Evolutionary conservation across 768 basidiomycete genomes (phyloP).

Genomic region (Lepiota brunneoincarnata): DNA sequence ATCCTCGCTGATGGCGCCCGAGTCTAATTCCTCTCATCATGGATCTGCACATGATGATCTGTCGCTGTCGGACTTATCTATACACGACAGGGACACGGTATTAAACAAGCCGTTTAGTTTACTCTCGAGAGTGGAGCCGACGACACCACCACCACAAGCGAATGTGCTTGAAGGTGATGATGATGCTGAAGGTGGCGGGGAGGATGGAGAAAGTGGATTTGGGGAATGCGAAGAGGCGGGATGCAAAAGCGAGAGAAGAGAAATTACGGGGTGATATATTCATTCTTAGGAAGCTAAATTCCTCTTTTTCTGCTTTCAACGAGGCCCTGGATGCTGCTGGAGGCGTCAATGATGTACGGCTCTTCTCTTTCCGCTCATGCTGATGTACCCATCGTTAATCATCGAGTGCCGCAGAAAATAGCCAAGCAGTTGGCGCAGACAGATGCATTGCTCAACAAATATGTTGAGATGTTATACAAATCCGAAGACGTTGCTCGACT

Average conservation of each 20-base stretch:
- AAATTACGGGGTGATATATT: slow-evolving; percentile 73
- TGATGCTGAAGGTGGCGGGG: background rate
- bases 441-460: slow-evolving; percentile 72
- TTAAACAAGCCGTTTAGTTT: slow-evolving; percentile 26
- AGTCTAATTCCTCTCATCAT: slow-evolving; percentile 28
- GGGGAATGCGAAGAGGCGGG: slow-evolving; percentile 4
- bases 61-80: slow-evolving; percentile 55
- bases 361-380: background rate
- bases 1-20: slow-evolving; percentile 27
- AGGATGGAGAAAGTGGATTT: slow-evolving; percentile 2
- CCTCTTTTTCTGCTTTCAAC: slow-evolving; percentile 64
- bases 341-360: slow-evolving; percentile 67
- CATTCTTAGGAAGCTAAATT: slow-evolving; percentile 69
- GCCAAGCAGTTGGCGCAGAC: slow-evolving; percentile 68
- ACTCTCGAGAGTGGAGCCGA: slow-evolving; percentile 19
- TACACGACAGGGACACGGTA: slow-evolving; percentile 29
- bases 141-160: slow-evolving; percentile 13
- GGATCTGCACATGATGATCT: slow-evolving; percentile 49
- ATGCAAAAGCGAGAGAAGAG: slow-evolving; percentile 46
- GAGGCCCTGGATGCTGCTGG: slow-evolving; percentile 63
- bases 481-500: slow-evolving; percentile 67
- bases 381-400: background rate
- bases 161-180: background rate
- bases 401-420: slow-evolving; percentile 44
- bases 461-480: slow-evolving; percentile 63